Evolutionary conservation across 306 rosid genomes (phyloP).

Genomic region (Sindora glabra): DNA sequence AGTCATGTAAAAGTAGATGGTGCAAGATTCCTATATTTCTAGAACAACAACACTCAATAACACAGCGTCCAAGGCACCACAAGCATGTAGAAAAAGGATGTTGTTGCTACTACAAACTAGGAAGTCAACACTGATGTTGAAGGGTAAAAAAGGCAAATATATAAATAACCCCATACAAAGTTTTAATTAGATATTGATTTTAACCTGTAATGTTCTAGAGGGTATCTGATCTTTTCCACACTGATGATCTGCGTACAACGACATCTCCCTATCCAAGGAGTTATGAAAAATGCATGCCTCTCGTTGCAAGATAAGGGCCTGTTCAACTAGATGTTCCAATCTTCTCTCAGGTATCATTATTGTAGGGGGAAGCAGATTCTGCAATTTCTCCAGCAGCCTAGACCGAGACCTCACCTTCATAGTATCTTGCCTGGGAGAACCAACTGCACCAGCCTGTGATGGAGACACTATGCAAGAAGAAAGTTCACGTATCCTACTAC

Average conservation of each 20-base stretch:
- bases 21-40: too few species aligned
- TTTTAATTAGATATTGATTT: conserved; percentile 14
- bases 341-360: conserved; percentile 90
- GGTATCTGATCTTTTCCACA: conserved; percentile 95
- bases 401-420: conserved; percentile 50
- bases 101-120: background rate
- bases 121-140: background rate
- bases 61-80: background rate
- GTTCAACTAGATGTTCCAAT: conserved; percentile 91
- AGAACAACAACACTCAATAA: too few species aligned
- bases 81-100: background rate
- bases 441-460: conserved; percentile 19
- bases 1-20: too few species aligned
- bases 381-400: conserved; percentile 76
- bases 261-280: conserved; percentile 78
- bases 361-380: conserved; percentile 83
- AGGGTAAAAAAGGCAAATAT: conserved; percentile 1
- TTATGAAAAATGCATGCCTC: conserved; percentile 91
- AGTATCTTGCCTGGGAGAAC: conserved; percentile 29
- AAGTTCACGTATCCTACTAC: conserved; percentile 68
- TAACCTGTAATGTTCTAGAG: conserved; percentile 80
- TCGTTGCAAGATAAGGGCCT: conserved; percentile 82
- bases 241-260: conserved; percentile 78
- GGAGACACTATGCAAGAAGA: conserved; percentile 66
- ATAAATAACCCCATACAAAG: background rate